Conservation (phyloP, 306 rosid genomes). For the Vachellia pachyceras region DNA sequence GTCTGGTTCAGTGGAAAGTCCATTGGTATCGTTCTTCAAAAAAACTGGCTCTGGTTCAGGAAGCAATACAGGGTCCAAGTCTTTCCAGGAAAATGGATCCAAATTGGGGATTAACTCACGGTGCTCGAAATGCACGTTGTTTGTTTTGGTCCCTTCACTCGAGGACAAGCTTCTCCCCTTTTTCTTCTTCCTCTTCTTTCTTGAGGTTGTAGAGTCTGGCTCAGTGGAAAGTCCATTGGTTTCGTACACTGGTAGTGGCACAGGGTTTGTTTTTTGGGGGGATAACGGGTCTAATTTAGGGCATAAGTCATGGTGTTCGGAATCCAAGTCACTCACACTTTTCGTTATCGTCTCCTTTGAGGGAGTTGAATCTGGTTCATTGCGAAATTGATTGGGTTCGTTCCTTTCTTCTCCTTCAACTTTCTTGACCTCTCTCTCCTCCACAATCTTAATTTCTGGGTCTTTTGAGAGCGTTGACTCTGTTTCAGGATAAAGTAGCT, state of each 20-base stretch:
- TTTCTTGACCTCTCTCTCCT: slow-evolving; percentile 4
- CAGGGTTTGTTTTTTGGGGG: slow-evolving; percentile 8
- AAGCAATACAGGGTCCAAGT: slow-evolving; percentile 29
- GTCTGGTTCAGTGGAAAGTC: slow-evolving; percentile 36
- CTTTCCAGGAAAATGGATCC: slow-evolving; percentile 49
- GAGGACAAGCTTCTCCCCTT: slow-evolving; percentile 36
- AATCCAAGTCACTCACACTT: neutral
- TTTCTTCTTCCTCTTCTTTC: slow-evolving; percentile 37
- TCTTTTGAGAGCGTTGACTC: neutral
- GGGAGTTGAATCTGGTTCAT: slow-evolving; percentile 43
- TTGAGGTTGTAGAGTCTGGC: slow-evolving; percentile 40
- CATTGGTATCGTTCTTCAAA: neutral
- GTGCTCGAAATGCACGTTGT: neutral
- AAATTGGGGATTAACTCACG: slow-evolving; percentile 1
- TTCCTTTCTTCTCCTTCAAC: neutral
- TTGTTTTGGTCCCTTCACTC: slow-evolving; percentile 36
- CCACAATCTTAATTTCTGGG: neutral
- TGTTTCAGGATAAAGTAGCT: neutral
- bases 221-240: neutral
- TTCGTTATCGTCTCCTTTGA: slow-evolving; percentile 30
- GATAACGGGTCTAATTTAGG: slow-evolving; percentile 44
- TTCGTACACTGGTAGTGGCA: slow-evolving; percentile 32
- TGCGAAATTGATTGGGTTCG: neutral
- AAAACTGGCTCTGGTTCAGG: slow-evolving; percentile 47
- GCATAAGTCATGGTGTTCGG: neutral